Percentiles rank a stretch among this genome's conserved stretches.
phyloP scores from a whole-genome alignment of 148 eudicot species.

The Rhododendron molle region DNA sequence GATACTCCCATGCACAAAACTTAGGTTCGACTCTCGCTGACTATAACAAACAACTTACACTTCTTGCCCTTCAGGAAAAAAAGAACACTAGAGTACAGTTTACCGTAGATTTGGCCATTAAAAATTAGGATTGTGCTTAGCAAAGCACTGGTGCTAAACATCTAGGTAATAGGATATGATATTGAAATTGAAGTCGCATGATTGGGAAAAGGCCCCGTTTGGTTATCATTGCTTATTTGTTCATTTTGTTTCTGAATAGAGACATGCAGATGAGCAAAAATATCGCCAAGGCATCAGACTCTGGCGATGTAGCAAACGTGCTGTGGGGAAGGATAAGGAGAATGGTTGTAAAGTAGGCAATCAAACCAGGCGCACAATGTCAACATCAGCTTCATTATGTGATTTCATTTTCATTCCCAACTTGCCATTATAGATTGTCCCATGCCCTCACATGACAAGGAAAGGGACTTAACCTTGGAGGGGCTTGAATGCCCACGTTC shows the following conservation, averaged over 20 bases:
- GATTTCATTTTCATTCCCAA: not conserved
- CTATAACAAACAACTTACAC: no score
- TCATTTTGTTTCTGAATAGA: no score
- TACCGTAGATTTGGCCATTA: no score
- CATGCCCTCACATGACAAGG: not conserved
- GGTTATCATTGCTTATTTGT: no score
- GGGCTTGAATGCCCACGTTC: not conserved
- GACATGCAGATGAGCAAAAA: not conserved
- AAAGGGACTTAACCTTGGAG: constrained; percentile 14
- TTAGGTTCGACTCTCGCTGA: no score
- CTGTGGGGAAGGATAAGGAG: not conserved
- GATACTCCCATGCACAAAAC: no score
- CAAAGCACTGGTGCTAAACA: not conserved
- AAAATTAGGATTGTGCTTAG: not conserved
- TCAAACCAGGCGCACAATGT: not conserved
- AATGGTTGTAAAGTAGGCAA: not conserved
- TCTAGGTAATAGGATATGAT: no score
- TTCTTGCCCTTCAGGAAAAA: no score
- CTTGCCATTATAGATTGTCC: constrained; percentile 3
- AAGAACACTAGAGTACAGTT: no score
- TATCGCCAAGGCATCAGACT: not conserved
- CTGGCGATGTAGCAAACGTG: not conserved
- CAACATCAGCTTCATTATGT: not conserved
- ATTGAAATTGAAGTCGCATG: no score
- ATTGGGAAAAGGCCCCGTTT: no score